Percentiles rank a stretch among this genome's conserved stretches.
Conservation (phyloP, 345 rosid genomes). For the Balakata baccata region DNA sequence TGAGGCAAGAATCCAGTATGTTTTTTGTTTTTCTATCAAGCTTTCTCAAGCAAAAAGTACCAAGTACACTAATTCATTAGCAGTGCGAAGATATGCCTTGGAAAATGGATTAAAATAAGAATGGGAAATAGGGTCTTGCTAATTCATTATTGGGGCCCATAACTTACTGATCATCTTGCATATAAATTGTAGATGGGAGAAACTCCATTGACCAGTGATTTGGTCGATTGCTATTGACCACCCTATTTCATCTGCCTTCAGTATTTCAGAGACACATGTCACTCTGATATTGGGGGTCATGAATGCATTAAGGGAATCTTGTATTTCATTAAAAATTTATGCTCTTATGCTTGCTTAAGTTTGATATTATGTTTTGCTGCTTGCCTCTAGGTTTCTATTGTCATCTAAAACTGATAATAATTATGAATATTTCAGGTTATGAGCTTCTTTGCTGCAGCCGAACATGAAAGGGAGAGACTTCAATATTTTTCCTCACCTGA, state of each 20-base stretch:
- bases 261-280: neutral
- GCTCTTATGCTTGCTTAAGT: neutral
- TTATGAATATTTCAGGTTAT: constrained; percentile 48
- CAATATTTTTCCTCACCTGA: constrained; percentile 82
- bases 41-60: neutral
- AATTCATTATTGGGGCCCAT: neutral
- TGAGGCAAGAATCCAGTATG: constrained; percentile 60
- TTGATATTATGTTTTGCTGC: neutral
- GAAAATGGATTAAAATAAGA: neutral
- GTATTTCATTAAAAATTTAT: neutral
- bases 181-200: neutral
- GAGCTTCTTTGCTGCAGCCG: constrained; percentile 80
- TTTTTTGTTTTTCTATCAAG: constrained; percentile 18
- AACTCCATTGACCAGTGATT: neutral
- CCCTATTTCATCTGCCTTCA: neutral
- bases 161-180: neutral
- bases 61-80: neutral
- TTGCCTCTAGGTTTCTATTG: neutral
- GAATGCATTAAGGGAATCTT: neutral
- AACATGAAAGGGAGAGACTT: constrained; percentile 83
- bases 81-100: constrained; percentile 4
- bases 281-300: neutral
- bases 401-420: constrained; percentile 6
- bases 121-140: neutral
- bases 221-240: neutral